Conservation (phyloP, 2,329 filamentous ascomycete species). For the Neopestalotiopsis rosae region DNA sequence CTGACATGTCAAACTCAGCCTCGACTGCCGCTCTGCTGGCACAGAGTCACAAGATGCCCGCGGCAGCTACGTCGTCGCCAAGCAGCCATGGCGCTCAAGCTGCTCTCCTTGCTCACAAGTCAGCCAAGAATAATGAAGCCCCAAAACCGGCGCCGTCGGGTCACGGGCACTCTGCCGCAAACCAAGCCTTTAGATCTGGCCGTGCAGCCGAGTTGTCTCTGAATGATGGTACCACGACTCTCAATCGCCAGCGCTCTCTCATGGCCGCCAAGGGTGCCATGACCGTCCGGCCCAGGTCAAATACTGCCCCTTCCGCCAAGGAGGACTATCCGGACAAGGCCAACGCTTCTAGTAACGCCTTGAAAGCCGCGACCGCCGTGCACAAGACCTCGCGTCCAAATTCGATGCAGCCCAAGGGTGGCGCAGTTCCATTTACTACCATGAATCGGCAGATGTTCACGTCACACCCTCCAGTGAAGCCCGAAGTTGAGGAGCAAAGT, state of each 20-base stretch:
- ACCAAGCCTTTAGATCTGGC: slow-evolving; percentile 66
- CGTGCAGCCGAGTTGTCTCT: slow-evolving; percentile 37
- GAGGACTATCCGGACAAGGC: slow-evolving; percentile 59
- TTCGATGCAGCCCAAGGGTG: slow-evolving; percentile 59
- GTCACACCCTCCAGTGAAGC: slow-evolving; percentile 72
- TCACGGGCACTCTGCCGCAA: slow-evolving; percentile 72
- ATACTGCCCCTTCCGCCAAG: slow-evolving; percentile 60
- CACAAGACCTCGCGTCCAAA: slow-evolving; percentile 54
- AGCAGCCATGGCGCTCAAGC: slow-evolving; percentile 75
- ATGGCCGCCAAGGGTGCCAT: slow-evolving; percentile 81
- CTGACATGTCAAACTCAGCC: slow-evolving; percentile 64
- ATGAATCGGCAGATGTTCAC: slow-evolving; percentile 80
- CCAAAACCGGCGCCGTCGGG: slow-evolving; percentile 52
- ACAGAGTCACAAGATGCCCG: slow-evolving; percentile 34
- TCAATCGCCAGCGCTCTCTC: slow-evolving; percentile 69
- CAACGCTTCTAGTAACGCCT: slow-evolving; percentile 69
- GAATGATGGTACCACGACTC: slow-evolving; percentile 42
- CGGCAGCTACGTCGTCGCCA: slow-evolving; percentile 66
- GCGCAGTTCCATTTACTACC: slow-evolving; percentile 70
- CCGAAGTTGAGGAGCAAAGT: slow-evolving; percentile 76
- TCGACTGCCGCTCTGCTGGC: slow-evolving; percentile 38
- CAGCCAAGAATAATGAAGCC: slow-evolving; percentile 54
- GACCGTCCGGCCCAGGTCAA: slow-evolving; percentile 65
- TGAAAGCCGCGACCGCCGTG: slow-evolving; percentile 75
- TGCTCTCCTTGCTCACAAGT: slow-evolving; percentile 68